Evolutionary conservation across 768 basidiomycete species (phyloP).

Genomic region (Boletus reticulatus): DNA sequence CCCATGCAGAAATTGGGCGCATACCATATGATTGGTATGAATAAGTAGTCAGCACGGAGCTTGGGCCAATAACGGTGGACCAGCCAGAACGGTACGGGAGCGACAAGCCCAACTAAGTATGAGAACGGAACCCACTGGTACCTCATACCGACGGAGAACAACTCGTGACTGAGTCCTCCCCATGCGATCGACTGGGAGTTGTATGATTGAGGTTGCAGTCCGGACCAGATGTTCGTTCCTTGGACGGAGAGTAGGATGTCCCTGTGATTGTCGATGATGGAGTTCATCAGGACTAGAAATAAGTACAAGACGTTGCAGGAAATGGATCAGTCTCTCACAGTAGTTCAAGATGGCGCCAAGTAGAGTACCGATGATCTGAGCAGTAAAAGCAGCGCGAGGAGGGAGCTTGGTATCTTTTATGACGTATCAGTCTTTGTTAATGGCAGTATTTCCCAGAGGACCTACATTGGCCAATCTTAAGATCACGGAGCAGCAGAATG

Average conservation of each 20-base stretch:
- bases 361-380: conserved; percentile 54
- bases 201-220: conserved; percentile 27
- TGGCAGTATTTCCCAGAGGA: not conserved
- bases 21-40: conserved; percentile 29
- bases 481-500: conserved; percentile 49
- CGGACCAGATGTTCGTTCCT: conserved; percentile 42
- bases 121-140: conserved; percentile 42
- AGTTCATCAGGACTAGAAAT: conserved; percentile 55
- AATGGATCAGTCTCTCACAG: conserved; percentile 23
- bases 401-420: conserved; percentile 48
- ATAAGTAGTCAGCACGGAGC: conserved; percentile 26
- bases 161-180: conserved; percentile 36
- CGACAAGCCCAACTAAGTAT: conserved; percentile 30
- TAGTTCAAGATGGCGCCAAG: conserved; percentile 49
- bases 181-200: conserved; percentile 35
- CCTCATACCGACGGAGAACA: conserved; percentile 30
- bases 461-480: conserved; percentile 42
- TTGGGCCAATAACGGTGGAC: conserved; percentile 35
- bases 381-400: conserved; percentile 59
- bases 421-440: conserved; percentile 32
- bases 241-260: conserved; percentile 51
- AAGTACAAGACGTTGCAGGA: not conserved
- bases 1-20: conserved; percentile 3
- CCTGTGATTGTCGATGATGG: conserved; percentile 49
- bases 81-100: conserved; percentile 42